Base-by-base conservation (phyloP, 257 asterid genomes). In the Capsicum baccatum region DNA sequence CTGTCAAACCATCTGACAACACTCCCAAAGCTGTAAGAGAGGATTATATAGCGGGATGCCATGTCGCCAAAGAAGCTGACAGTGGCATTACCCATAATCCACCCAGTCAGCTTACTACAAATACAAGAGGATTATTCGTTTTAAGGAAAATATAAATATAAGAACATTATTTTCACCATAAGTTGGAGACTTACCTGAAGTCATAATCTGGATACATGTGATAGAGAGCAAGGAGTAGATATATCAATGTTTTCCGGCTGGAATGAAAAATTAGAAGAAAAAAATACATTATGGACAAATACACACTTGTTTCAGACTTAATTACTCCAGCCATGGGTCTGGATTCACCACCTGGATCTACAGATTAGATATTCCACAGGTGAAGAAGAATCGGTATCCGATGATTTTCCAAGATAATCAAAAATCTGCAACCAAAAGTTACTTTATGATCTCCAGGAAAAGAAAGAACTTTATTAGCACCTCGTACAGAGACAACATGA, bases 1-100 rank as follows among this genome's bases (percentile, higher is more conserved):
- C 94, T 91, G 99, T 97, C 98, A 97, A 92, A 90, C 98, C 98
- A 86, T 97, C 97, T 95, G 98, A 97, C 99, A 95, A 94, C 99
- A 97, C 98, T 92, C 97, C 99, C 99, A 93, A 79, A 83, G 84
- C 90, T 82, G 82, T 89, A 91, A 91, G 90, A 83, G 88, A 89
- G 95, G 99, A 91, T 89, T 92, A 95, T 91, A 89, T 85, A 90
- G 92, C 79, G 99, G 99, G 99, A 91, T 92, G 95, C 95, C 97
- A 95, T 6, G 92, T 91, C 99, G 98, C 99, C 92, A 76, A 89
- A 86, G 90, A 95, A 97, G 99, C 99, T 97, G 99, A 97, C 94
- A 89, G 86, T 90, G 96, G 89, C 99, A 97, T 88, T 95, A 92
- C 98, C 99, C 99, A 95, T 95, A 95, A 97, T 84, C 99, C 97